Conservation (phyloP, 75 land plant genomes). For the Cryptomeria japonica region DNA sequence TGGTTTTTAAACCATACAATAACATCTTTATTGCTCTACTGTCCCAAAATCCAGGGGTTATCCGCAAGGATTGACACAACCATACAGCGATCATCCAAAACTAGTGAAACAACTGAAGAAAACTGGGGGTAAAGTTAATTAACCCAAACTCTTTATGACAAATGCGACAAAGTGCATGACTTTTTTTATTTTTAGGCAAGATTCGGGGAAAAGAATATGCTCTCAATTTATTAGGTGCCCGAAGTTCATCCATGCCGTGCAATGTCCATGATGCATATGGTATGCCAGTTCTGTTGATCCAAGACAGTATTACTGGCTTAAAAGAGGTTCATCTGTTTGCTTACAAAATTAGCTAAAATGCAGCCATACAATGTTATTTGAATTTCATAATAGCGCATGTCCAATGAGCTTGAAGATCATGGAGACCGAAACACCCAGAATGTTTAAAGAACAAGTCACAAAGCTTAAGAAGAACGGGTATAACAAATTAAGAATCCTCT, state of each 20-base stretch:
- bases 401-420: neutral
- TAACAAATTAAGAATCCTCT: neutral
- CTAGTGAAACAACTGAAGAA: neutral
- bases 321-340: neutral
- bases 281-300: neutral
- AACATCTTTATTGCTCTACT: neutral
- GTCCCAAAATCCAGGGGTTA: neutral
- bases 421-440: neutral
- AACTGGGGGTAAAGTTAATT: neutral
- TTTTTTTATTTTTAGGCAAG: neutral
- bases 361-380: neutral
- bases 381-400: neutral
- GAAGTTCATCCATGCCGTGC: neutral
- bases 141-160: neutral
- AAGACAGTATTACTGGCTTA: neutral
- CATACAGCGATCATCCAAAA: neutral
- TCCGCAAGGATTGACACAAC: neutral
- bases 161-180: neutral
- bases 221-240: neutral
- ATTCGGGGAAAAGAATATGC: neutral
- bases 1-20: neutral
- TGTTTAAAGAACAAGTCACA: neutral
- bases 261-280: neutral
- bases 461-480: neutral
- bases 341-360: neutral